Conservation (phyloP, 2,329 filamentous ascomycete species). For the Lasiodiplodia sp. region DNA sequence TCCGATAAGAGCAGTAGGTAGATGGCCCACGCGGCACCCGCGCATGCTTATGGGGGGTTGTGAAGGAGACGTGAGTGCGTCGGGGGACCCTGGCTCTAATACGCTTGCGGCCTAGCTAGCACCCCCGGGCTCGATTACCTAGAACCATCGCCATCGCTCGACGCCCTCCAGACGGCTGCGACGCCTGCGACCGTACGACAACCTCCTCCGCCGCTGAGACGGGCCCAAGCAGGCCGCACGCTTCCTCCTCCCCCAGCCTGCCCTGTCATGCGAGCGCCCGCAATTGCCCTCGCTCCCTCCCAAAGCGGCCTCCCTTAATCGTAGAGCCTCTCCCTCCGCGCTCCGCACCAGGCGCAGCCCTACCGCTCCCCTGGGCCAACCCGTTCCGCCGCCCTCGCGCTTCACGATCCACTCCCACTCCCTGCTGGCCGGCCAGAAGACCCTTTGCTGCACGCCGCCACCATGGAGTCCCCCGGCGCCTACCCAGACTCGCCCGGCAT, state of each 20-base stretch:
- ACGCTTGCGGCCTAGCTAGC: background rate
- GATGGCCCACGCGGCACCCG: constrained; percentile 10
- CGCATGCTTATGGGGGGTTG: constrained; percentile 4
- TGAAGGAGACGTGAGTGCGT: background rate
- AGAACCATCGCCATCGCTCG: constrained; percentile 26
- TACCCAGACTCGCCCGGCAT: constrained; percentile 59
- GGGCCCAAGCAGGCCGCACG: constrained; percentile 4
- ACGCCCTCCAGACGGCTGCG: constrained; percentile 23
- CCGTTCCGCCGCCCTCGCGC: background rate
- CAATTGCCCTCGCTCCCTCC: constrained; percentile 12
- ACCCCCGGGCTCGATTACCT: constrained; percentile 9
- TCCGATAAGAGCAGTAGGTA: constrained; percentile 1
- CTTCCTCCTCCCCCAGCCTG: background rate
- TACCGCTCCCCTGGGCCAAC: constrained; percentile 19
- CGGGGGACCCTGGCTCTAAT: constrained; percentile 1
- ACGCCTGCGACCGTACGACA: constrained; percentile 17
- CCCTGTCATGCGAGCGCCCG: constrained; percentile 30
- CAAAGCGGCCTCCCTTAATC: constrained; percentile 26
- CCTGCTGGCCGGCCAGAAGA: constrained; percentile 7
- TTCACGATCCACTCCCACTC: background rate
- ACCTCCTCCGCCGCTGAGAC: constrained; percentile 10
- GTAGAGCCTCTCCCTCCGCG: constrained; percentile 17
- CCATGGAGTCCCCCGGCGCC: constrained; percentile 63
- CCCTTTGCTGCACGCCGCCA: constrained; percentile 23
- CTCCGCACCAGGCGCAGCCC: constrained; percentile 23